A percentile compares a stretch with the other conserved stretches of the same genome.
phyloP scores from a whole-genome alignment of 495 filamentous ascomycete genomes.

The Evansstolkia leycettana region DNA sequence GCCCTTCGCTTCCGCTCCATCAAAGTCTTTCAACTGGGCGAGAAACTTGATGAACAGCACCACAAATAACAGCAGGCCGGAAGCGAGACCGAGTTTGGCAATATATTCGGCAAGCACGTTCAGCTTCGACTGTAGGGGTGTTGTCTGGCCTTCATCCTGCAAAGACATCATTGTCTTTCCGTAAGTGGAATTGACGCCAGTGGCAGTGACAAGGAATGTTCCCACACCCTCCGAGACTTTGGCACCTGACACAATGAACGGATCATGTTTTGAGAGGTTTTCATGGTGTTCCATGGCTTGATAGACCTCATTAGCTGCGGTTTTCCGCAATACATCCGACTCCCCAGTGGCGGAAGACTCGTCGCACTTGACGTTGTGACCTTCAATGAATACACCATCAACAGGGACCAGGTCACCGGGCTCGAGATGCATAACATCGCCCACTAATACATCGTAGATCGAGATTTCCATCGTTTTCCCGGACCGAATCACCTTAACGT shows the following conservation, averaged over 20 bases:
- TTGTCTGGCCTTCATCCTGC: constrained; percentile 79
- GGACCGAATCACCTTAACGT: constrained; percentile 64
- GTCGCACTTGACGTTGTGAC: constrained; percentile 67
- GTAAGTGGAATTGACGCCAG: constrained; percentile 76
- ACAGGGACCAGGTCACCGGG: constrained; percentile 83
- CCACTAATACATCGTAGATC: constrained; percentile 68
- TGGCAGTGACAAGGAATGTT: constrained; percentile 75
- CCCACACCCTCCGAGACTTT: constrained; percentile 89
- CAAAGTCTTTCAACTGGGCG: constrained; percentile 43
- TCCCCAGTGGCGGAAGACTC: constrained; percentile 79
- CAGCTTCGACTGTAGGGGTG: constrained; percentile 87
- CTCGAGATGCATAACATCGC: constrained; percentile 73
- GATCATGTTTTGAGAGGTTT: constrained; percentile 71
- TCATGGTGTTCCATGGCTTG: constrained; percentile 66
- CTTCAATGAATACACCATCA: constrained; percentile 63
- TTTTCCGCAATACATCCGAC: constrained; percentile 69
- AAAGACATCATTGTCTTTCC: constrained; percentile 93
- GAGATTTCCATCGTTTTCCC: constrained; percentile 67
- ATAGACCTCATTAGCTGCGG: constrained; percentile 64
- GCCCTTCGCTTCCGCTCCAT: constrained; percentile 60
- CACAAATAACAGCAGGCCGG: constrained; percentile 74
- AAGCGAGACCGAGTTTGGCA: constrained; percentile 76
- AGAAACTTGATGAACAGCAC: constrained; percentile 91
- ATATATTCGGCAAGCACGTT: constrained; percentile 87
- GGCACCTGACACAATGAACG: constrained; percentile 85